These are phyloP conservation scores for Thoreauomyces humboldtii DNA, from an alignment of 192 early-diverging fungal genomes.

Conservation along the genomic window DNA sequence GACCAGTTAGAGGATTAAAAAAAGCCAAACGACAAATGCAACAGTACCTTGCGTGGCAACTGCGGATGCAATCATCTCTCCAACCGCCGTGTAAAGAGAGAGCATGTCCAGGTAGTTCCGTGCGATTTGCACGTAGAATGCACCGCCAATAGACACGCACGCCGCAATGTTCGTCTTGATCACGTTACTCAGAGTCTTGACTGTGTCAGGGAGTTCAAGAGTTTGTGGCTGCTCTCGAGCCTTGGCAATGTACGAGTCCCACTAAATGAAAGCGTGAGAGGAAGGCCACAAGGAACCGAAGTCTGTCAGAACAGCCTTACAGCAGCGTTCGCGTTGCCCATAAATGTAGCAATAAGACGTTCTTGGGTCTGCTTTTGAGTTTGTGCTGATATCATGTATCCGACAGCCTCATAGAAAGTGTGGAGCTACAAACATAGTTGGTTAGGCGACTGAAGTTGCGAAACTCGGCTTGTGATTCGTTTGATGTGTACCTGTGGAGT, in stretches of 20 bases:
- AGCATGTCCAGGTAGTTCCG: conserved; percentile 89
- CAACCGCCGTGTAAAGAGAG: conserved; percentile 86
- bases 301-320: too few relatives aligned
- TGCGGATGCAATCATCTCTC: conserved; percentile 61
- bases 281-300: too few relatives aligned
- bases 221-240: conserved; percentile 65
- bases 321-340: conserved; percentile 84
- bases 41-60: conserved; percentile 16
- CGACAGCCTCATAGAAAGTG: conserved; percentile 98
- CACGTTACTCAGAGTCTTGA: conserved; percentile 89
- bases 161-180: conserved; percentile 95
- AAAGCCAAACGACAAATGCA: not conserved
- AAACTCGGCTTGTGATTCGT: not conserved
- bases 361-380: conserved; percentile 74
- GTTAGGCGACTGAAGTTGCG: not conserved
- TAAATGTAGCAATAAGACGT: conserved; percentile 77
- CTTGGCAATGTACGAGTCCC: conserved; percentile 77
- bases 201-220: conserved; percentile 70
- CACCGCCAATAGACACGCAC: conserved; percentile 81
- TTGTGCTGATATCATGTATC: conserved; percentile 96
- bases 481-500: conserved; percentile 77
- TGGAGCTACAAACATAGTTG: conserved; percentile 67
- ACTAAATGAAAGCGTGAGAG: too few relatives aligned
- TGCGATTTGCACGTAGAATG: conserved; percentile 85
- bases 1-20: too few relatives aligned